A percentile compares a stretch with the other conserved stretches of the same genome.
phyloP scores from a whole-genome alignment of 768 basidiomycete genomes.

The Hypholoma fasciculare region DNA sequence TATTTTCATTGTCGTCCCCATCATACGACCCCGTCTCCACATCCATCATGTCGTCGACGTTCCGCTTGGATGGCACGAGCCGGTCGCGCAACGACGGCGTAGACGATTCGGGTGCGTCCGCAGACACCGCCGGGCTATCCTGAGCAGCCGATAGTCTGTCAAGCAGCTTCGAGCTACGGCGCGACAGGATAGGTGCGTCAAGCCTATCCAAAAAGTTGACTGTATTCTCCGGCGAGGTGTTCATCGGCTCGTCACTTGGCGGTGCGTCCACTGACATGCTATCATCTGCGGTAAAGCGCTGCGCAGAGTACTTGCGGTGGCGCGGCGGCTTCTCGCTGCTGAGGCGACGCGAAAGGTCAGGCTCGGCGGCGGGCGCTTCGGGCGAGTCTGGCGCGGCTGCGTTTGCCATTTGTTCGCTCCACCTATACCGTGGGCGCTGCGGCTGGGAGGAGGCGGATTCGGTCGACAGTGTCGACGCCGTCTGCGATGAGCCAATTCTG shows the following conservation, averaged over 20 bases:
- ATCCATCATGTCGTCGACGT: constrained; percentile 31
- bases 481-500: not conserved
- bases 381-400: not conserved
- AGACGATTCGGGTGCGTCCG: constrained; percentile 1
- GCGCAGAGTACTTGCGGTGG: constrained; percentile 13
- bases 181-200: constrained; percentile 3
- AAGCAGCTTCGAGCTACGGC: constrained; percentile 22
- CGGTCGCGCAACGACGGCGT: constrained; percentile 37
- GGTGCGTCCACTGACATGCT: not conserved
- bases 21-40: constrained; percentile 14
- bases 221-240: not conserved
- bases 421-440: not conserved
- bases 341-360: constrained; percentile 15
- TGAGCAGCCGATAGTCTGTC: constrained; percentile 32
- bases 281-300: not conserved
- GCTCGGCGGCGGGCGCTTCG: not conserved
- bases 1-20: constrained; percentile 29
- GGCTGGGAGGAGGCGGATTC: not conserved
- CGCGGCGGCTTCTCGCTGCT: constrained; percentile 14
- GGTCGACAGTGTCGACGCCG: not conserved
- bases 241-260: not conserved
- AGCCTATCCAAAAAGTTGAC: constrained; percentile 14
- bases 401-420: not conserved
- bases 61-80: constrained; percentile 41
- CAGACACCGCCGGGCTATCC: constrained; percentile 8